phyloP scores from a whole-genome alignment of 352 stramenopile genomes.

The Globisporangium paddicum region DNA sequence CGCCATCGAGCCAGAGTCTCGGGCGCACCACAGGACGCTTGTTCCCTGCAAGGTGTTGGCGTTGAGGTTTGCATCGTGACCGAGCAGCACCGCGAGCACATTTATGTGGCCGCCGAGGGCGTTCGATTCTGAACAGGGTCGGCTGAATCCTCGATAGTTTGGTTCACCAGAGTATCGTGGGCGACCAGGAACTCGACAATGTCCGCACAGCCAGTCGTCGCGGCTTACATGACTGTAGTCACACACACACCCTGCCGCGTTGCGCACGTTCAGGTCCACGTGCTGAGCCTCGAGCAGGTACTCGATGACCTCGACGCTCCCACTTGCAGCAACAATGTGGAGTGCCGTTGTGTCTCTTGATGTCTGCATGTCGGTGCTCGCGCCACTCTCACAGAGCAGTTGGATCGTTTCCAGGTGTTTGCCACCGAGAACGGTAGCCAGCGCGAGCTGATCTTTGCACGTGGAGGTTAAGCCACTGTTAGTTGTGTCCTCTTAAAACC shows the following conservation, averaged over 20 bases:
- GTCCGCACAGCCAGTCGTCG: neutral
- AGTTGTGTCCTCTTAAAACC: no score
- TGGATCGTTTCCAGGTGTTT: neutral
- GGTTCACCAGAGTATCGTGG: neutral
- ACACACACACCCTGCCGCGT: neutral
- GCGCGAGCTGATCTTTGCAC: neutral
- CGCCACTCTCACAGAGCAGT: constrained; percentile 2
- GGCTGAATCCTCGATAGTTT: neutral
- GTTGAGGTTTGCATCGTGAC: constrained; percentile 3
- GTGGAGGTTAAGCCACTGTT: neutral
- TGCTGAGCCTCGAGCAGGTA: constrained; percentile 3
- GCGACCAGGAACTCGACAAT: constrained; percentile 1
- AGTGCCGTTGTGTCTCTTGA: constrained; percentile 8
- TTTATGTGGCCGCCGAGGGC: neutral
- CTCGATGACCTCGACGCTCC: neutral
- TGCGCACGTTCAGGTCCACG: neutral
- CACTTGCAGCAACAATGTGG: constrained; percentile 1
- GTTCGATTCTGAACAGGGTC: neutral
- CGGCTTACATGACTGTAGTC: constrained; percentile 2
- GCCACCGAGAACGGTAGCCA: constrained; percentile 1
- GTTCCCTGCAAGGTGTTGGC: constrained; percentile 6
- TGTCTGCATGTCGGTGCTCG: neutral
- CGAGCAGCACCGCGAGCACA: constrained; percentile 6
- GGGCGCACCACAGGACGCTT: constrained; percentile 1
- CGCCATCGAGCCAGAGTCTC: neutral